These are phyloP conservation scores for Sphagnum contortum DNA, from an alignment of 225 moss, liverwort and hornwort species.

Conservation along the genomic window DNA sequence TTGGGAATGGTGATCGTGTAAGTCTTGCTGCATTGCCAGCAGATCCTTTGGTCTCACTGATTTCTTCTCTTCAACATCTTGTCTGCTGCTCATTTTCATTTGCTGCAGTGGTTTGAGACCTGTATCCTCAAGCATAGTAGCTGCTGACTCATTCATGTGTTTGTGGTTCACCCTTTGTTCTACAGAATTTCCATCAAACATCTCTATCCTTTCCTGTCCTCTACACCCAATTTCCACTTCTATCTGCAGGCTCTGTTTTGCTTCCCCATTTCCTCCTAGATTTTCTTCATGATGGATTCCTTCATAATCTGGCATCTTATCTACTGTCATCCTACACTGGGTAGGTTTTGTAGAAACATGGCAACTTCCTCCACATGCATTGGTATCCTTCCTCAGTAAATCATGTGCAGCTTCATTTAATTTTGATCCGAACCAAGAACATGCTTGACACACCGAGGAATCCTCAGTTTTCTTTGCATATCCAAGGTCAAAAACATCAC, in stretches of 20 bases:
- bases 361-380: no score
- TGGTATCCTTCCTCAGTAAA: background rate
- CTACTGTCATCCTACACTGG: constrained; percentile 3
- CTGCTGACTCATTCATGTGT: no score
- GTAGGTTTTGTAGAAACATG: background rate
- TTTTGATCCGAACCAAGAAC: no score
- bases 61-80: constrained; percentile 31
- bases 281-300: constrained; percentile 7
- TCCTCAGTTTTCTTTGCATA: no score
- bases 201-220: constrained; percentile 20
- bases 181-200: constrained; percentile 29
- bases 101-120: no score
- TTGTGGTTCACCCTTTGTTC: background rate
- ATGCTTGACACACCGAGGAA: no score
- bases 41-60: constrained; percentile 35
- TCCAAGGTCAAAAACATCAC: no score
- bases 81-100: constrained; percentile 28
- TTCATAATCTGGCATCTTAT: constrained; percentile 12
- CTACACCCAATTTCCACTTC: constrained; percentile 7
- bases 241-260: constrained; percentile 13
- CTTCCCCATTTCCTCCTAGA: constrained; percentile 8
- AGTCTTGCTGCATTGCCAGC: constrained; percentile 18
- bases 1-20: constrained; percentile 69
- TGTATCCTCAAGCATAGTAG: no score
- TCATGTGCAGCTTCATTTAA: background rate